Evolutionary conservation across 768 basidiomycete species (phyloP).

Genomic region (Podaxis carcinomalis): DNA sequence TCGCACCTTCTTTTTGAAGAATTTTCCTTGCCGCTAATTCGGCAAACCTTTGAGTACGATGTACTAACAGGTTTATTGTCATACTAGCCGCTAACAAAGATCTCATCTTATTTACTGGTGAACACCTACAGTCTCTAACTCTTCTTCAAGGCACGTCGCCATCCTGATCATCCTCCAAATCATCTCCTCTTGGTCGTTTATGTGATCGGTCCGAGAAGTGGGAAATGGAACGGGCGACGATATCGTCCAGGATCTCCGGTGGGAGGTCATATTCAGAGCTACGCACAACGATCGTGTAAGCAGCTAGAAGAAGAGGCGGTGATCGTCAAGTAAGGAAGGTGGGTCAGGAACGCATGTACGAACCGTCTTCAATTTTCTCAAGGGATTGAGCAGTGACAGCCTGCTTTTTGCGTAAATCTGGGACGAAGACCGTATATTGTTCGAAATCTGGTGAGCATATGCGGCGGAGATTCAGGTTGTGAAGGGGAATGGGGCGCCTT

Average conservation of each 20-base stretch:
- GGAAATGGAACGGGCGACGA: conserved; percentile 50
- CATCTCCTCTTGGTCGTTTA: conserved; percentile 11
- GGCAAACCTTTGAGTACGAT: neutral
- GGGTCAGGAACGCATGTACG: conserved; percentile 14
- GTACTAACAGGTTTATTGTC: neutral
- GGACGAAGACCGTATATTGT: conserved; percentile 61
- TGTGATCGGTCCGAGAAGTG: conserved; percentile 15
- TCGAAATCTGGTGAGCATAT: conserved; percentile 58
- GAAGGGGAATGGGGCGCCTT: neutral
- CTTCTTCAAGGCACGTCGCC: conserved; percentile 16
- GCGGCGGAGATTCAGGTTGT: neutral
- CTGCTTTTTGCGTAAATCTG: conserved; percentile 84
- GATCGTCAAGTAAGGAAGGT: conserved; percentile 7
- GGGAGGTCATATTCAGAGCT: conserved; percentile 71
- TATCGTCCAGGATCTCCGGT: conserved; percentile 64
- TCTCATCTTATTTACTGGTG: neutral
- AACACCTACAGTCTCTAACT: no score
- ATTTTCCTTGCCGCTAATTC: neutral
- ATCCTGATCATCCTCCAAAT: conserved; percentile 9
- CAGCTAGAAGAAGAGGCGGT: conserved; percentile 37
- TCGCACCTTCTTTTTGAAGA: neutral
- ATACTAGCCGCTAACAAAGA: neutral
- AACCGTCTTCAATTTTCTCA: conserved; percentile 92
- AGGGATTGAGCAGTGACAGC: conserved; percentile 81
- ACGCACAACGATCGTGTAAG: conserved; percentile 68